Evolutionary conservation across 2,329 filamentous ascomycete species (phyloP).

Genomic region (Monilinia fructicola): DNA sequence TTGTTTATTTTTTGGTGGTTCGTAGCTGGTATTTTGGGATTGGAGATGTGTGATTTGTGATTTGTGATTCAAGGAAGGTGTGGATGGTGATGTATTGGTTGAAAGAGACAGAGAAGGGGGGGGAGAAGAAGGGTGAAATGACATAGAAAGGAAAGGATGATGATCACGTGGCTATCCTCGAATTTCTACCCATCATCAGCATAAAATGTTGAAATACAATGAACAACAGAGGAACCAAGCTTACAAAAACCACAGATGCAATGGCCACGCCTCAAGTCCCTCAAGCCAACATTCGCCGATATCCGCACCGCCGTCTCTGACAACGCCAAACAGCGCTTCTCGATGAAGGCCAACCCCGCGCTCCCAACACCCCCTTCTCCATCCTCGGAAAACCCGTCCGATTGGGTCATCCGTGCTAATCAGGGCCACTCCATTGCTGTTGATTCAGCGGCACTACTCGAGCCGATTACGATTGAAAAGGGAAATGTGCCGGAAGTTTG

Average conservation of each 20-base stretch:
- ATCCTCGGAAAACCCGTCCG: slow-evolving; percentile 51
- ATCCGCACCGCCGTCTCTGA: slow-evolving; percentile 66
- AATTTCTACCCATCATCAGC: neutral
- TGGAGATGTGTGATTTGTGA: neutral
- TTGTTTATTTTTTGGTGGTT: slow-evolving; percentile 21
- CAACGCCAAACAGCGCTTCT: slow-evolving; percentile 91
- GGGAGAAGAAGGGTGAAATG: neutral
- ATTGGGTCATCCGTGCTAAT: slow-evolving; percentile 90
- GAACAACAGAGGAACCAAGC: neutral
- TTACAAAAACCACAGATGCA: slow-evolving; percentile 33
- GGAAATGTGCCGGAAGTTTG: slow-evolving; percentile 64
- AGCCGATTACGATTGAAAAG: slow-evolving; percentile 60
- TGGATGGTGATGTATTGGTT: neutral
- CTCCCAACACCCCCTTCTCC: slow-evolving; percentile 31
- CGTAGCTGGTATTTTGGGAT: neutral
- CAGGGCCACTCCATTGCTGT: slow-evolving; percentile 87
- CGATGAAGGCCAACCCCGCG: slow-evolving; percentile 59
- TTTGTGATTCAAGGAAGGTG: neutral
- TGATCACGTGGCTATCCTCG: neutral
- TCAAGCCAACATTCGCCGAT: slow-evolving; percentile 74
- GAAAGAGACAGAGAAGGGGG: neutral
- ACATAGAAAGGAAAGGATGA: neutral
- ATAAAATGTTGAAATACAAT: neutral
- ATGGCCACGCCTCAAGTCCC: slow-evolving; percentile 55
- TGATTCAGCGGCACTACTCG: slow-evolving; percentile 69